Percentiles rank a stretch among this genome's conserved stretches.
These are phyloP conservation scores for Monilinia polystroma DNA, from an alignment of 2,329 filamentous ascomycete genomes.

Conservation along the genomic window DNA sequence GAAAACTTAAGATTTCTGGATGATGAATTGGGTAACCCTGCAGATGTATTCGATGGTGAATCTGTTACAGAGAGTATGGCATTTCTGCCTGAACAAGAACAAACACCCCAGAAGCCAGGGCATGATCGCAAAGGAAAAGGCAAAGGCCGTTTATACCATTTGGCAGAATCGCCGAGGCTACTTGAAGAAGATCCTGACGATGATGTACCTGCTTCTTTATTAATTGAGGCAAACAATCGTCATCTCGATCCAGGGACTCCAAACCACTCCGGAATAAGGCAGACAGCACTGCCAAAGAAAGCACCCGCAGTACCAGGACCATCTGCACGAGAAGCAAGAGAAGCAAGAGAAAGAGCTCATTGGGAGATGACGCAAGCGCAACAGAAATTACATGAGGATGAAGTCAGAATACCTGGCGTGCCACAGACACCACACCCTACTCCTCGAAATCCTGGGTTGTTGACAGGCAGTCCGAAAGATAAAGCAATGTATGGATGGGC, in stretches of 20 bases:
- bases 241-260: constrained; percentile 33
- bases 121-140: constrained; percentile 17
- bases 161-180: constrained; percentile 39
- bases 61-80: constrained; percentile 40
- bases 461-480: constrained; percentile 56
- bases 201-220: constrained; percentile 62
- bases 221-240: constrained; percentile 55
- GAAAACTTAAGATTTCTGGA: constrained; percentile 40
- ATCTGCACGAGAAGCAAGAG: constrained; percentile 46
- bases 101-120: constrained; percentile 1
- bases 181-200: constrained; percentile 43
- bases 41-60: constrained; percentile 38
- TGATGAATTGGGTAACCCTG: constrained; percentile 36
- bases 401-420: constrained; percentile 24
- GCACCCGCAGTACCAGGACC: constrained; percentile 44
- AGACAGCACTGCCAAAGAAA: constrained; percentile 27
- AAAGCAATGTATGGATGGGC: constrained; percentile 73
- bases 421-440: constrained; percentile 40
- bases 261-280: constrained; percentile 31
- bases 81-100: constrained; percentile 33
- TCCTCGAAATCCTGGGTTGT: constrained; percentile 51
- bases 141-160: constrained; percentile 30
- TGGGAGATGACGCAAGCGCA: constrained; percentile 57
- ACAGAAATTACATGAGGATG: constrained; percentile 48
- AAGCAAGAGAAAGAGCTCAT: constrained; percentile 41